Base-by-base conservation (phyloP, 2,329 filamentous ascomycete genomes). In the Karstenula rhodostoma region DNA sequence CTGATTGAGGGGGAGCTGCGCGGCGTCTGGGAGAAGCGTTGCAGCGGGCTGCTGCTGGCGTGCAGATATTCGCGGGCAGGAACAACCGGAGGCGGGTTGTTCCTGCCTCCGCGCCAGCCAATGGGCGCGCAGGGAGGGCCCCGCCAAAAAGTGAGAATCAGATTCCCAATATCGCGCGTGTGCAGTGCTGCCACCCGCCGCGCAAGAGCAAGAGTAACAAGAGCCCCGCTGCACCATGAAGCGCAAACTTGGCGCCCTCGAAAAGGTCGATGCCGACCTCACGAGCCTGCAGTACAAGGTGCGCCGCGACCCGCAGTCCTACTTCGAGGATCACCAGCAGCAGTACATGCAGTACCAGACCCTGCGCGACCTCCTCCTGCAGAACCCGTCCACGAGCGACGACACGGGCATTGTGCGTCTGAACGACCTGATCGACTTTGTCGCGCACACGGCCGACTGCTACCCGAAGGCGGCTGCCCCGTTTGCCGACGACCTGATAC, bases 331-430 rank as follows among this genome's bases (percentile, higher is more conserved):
- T 74, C 97, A 97, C 73, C 81, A 89, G 66, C 89, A 90, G 73
- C 92, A 97, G 78, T 96, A 92, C 84, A 88, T 90, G 74, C 94
- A 97, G 78, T 98, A 97, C 85, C 89, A 94, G 77, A 90, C 92
- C 25, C 91, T 96, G 76, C 89, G 92, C 62, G 93, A 97, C 73
- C 93, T 98, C 69, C 97, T 98, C 80, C 85, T 97, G 72, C 87
- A 90, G 44, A 91, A 92, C 50, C 95, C 95, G 6, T 84, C 89
- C 15, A 90, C 90, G 10, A 90, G 91, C 54, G 91, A 92, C 57
- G 87, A 90, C 70, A 90, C 90, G 48, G 92, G 92, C 49, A 84
- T 94, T 59, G 88, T 95, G 57, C 93, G 92, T 13, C 90, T 99
- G 70, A 90, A 91, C 71, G 94, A 98, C 73, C 86, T 97, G 68